These are phyloP conservation scores for Neocucurbitaria cava DNA, from an alignment of 2,329 filamentous ascomycete genomes.

Conservation along the genomic window DNA sequence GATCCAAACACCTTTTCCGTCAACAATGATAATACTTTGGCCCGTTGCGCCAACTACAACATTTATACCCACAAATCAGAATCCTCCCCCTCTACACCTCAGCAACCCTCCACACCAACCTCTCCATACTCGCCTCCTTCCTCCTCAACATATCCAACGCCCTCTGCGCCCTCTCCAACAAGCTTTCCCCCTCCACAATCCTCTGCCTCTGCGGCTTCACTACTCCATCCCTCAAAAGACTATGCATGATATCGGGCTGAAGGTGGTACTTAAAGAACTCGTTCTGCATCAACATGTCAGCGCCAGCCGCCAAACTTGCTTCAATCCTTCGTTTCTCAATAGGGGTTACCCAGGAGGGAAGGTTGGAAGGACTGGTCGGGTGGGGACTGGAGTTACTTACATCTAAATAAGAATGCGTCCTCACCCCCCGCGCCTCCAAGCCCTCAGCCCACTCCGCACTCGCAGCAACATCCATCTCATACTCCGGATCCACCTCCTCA, in stretches of 20 bases:
- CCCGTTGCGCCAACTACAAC: neutral
- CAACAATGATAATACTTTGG: too few relatives aligned
- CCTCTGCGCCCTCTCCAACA: conserved; percentile 52
- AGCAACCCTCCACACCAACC: conserved; percentile 50
- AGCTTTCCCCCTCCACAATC: conserved; percentile 51
- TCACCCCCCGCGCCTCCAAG: conserved; percentile 61
- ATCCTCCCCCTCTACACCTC: conserved; percentile 17
- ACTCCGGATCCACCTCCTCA: conserved; percentile 57
- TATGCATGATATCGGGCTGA: conserved; percentile 63
- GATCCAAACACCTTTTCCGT: too few relatives aligned
- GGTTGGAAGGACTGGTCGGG: too few relatives aligned
- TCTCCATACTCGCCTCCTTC: conserved; percentile 55
- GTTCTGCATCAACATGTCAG: too few relatives aligned
- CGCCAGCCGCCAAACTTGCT: too few relatives aligned
- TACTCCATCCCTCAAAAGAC: conserved; percentile 50
- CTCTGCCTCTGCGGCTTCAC: conserved; percentile 52
- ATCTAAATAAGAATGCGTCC: conserved; percentile 62
- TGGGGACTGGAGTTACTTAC: conserved; percentile 46
- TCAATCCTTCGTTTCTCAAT: too few relatives aligned
- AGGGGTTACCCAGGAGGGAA: too few relatives aligned
- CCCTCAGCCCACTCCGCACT: conserved; percentile 60
- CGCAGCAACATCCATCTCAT: conserved; percentile 60
- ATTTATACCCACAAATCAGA: neutral
- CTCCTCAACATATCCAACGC: conserved; percentile 54
- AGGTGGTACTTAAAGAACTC: conserved; percentile 62